Base-by-base conservation (phyloP, 805 yeast genomes). In the Naumovozyma castellii region DNA sequence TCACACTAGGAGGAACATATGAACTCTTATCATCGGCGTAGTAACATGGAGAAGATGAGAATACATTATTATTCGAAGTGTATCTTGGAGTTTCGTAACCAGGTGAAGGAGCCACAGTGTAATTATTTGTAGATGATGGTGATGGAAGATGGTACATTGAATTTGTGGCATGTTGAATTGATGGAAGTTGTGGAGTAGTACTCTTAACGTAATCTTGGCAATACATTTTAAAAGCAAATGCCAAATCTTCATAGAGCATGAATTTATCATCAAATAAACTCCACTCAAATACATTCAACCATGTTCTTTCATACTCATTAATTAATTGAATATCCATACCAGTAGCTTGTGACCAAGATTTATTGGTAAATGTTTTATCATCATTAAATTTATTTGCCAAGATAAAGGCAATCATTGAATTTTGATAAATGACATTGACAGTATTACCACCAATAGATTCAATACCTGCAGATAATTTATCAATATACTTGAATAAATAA, bases 291-390 rank as follows among this genome's bases (percentile, higher is more conserved):
- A 68, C 67, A 8, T 56, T 51, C 43, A 85, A 69, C 90, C 94
- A 90, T 34, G 65, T 67, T 39, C 73, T 73, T 66, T 90, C 98
- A 44, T 76, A 65, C 14, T 57, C 53, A 53, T 88, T 86, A 46
- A 90, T 70, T 28, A 71, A 62, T 2, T 55, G 54, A 36, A 84
- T 68, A 5, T 75, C 62, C 46, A 90, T 71, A 15, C 94, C 94
- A 4, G 96, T 84, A n/a, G 97, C 97, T 45, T 86, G 87, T 32
- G 86, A 75, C 98, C 98, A 90, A 5, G 96, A 85, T 54, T 78
- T 80, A 65, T 90, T 90, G 44, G 95, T 86, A 58, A 90, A 90
- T 20, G 97, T 90, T 65, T 90, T 87, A 66, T 90, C 98, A 64
- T 90, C 97, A 58, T 88, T 86, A 61, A 86, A 85, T 65, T 90